These are phyloP conservation scores for Chaetomidium leptoderma DNA, from an alignment of 495 filamentous ascomycete genomes.

Conservation along the genomic window DNA sequence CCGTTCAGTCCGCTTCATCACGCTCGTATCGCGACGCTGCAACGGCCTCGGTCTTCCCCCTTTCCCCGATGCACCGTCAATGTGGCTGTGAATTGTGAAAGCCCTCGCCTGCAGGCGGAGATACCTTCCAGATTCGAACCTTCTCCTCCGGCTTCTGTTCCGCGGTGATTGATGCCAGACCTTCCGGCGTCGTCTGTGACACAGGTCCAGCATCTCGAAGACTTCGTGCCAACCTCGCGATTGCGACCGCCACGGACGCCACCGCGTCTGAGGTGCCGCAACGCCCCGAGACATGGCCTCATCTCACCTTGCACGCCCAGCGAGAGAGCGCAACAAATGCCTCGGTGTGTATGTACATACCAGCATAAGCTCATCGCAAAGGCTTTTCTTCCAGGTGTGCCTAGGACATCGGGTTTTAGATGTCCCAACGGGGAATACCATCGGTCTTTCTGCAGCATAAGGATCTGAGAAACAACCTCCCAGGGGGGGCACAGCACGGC, in stretches of 20 bases:
- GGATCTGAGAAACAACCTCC: not conserved
- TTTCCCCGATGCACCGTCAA: not conserved
- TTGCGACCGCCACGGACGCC: slow-evolving; percentile 4
- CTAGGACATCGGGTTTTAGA: not conserved
- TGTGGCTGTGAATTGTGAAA: slow-evolving; percentile 4
- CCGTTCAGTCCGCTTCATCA: slow-evolving; percentile 3
- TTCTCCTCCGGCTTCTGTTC: too few relatives aligned
- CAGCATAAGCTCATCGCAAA: not conserved
- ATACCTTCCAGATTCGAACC: not conserved
- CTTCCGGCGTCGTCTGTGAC: not conserved
- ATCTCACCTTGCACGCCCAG: too few relatives aligned
- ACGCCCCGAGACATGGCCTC: too few relatives aligned
- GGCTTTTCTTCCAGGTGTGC: not conserved
- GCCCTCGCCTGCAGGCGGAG: not conserved
- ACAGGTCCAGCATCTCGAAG: not conserved
- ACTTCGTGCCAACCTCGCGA: not conserved
- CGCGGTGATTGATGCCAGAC: not conserved
- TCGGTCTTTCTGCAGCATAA: not conserved
- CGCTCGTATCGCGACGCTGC: slow-evolving; percentile 14
- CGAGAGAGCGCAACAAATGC: too few relatives aligned
- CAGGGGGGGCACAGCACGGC: not conserved
- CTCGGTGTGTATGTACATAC: too few relatives aligned
- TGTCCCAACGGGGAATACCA: not conserved
- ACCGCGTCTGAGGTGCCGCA: slow-evolving; percentile 1
- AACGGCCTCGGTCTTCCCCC: not conserved